Evolutionary conservation across 176 grass and related monocot species (phyloP).

Genomic region (Aegilops speltoides): DNA sequence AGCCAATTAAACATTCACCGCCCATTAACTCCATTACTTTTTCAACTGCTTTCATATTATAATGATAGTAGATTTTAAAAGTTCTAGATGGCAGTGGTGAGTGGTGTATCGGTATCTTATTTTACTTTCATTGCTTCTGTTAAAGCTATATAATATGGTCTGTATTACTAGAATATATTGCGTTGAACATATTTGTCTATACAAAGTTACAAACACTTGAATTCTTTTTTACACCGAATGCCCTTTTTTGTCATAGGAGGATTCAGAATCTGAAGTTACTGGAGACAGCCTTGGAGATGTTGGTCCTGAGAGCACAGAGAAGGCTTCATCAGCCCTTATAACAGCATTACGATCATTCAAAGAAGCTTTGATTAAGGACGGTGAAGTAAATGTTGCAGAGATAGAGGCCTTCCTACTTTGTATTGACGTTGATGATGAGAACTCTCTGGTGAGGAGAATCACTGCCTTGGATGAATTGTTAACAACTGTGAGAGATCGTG

Average conservation of each 20-base stretch:
- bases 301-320: neutral
- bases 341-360: neutral
- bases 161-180: neutral
- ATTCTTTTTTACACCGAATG: neutral
- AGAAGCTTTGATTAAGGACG: neutral
- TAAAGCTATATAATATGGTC: neutral
- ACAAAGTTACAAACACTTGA: neutral
- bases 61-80: too few relatives aligned
- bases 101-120: neutral
- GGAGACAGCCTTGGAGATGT: neutral
- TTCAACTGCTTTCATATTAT: too few relatives aligned
- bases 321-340: neutral
- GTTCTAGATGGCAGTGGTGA: neutral
- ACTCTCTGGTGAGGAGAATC: neutral
- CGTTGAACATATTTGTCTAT: neutral
- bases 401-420: neutral
- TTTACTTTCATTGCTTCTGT: neutral
- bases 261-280: neutral
- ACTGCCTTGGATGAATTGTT: neutral
- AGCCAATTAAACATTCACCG: too few relatives aligned
- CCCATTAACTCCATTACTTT: too few relatives aligned
- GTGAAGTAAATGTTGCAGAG: neutral
- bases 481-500: neutral
- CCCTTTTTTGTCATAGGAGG: neutral
- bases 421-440: neutral